Conservation (phyloP, 1,284 basidiomycete species). For the Irpex sp. region DNA sequence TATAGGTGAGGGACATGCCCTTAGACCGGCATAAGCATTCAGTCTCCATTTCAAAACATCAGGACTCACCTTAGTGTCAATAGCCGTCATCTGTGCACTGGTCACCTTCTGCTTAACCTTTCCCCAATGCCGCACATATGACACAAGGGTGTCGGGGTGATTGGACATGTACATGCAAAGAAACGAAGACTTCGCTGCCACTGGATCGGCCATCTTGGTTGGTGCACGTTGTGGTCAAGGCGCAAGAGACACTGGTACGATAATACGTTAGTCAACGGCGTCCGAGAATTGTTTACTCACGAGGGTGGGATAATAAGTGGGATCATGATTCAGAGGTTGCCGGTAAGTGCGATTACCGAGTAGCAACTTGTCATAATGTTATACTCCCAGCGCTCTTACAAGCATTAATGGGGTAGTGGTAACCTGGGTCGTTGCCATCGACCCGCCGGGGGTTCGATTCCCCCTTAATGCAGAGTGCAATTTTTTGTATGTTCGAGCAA, state of each 20-base stretch:
- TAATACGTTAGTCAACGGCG: no score
- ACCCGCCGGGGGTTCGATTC: constrained; percentile 80
- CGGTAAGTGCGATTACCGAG: no score
- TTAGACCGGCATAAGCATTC: constrained; percentile 24
- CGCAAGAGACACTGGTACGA: neutral
- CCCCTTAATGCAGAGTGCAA: constrained; percentile 56
- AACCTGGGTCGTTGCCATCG: constrained; percentile 18
- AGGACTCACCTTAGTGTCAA: constrained; percentile 52
- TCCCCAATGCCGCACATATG: constrained; percentile 73
- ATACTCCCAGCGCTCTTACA: no score
- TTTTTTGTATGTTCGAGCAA: no score
- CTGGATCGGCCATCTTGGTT: constrained; percentile 49
- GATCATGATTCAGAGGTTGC: no score
- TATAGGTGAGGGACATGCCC: constrained; percentile 70
- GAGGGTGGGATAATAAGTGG: no score
- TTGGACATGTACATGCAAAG: constrained; percentile 80
- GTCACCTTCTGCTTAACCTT: constrained; percentile 51
- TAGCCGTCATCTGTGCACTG: constrained; percentile 62
- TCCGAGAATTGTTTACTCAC: no score
- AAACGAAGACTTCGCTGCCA: constrained; percentile 71
- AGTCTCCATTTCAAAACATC: neutral
- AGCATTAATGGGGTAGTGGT: constrained; percentile 12
- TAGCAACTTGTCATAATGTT: no score
- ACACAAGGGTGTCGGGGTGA: constrained; percentile 77
- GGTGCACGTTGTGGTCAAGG: neutral